phyloP scores from a whole-genome alignment of 306 rosid genomes.

The Malus domestica region DNA sequence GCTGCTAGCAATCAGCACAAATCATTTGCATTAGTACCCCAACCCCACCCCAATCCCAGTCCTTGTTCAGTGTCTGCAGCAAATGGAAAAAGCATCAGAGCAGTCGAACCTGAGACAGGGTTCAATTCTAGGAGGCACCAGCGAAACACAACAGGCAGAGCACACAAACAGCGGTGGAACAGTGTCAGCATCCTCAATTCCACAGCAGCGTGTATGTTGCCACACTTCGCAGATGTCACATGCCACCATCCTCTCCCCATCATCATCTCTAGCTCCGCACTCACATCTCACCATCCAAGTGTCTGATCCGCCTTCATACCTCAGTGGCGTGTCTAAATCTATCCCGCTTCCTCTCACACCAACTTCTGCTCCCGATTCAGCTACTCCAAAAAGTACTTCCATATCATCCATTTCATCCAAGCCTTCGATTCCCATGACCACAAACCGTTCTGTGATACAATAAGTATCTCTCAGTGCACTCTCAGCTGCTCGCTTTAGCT shows the following conservation, averaged over 20 bases:
- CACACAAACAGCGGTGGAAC: slow-evolving; percentile 71
- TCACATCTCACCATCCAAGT: slow-evolving; percentile 72
- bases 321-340: slow-evolving; percentile 39
- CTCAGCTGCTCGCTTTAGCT: slow-evolving; percentile 63
- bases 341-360: slow-evolving; percentile 47
- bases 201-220: slow-evolving; percentile 75
- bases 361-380: slow-evolving; percentile 57
- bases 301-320: slow-evolving; percentile 62
- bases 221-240: slow-evolving; percentile 87
- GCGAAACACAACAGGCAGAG: slow-evolving; percentile 50
- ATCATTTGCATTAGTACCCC: neutral
- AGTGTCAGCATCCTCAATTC: slow-evolving; percentile 55
- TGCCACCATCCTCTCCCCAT: slow-evolving; percentile 88
- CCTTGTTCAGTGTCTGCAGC: neutral
- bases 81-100: neutral
- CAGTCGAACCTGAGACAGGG: slow-evolving; percentile 4
- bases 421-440: slow-evolving; percentile 51
- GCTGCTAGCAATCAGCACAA: neutral
- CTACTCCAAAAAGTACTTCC: slow-evolving; percentile 56
- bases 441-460: slow-evolving; percentile 46
- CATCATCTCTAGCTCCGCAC: slow-evolving; percentile 84
- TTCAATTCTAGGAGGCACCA: slow-evolving; percentile 35
- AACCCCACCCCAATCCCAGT: neutral
- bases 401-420: slow-evolving; percentile 38
- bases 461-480: slow-evolving; percentile 73